Evolutionary conservation across 1,139 yeast species (phyloP), one percentile per base, ranked within the genome.

Genomic region (Yamadazyma diddensiae): DNA sequence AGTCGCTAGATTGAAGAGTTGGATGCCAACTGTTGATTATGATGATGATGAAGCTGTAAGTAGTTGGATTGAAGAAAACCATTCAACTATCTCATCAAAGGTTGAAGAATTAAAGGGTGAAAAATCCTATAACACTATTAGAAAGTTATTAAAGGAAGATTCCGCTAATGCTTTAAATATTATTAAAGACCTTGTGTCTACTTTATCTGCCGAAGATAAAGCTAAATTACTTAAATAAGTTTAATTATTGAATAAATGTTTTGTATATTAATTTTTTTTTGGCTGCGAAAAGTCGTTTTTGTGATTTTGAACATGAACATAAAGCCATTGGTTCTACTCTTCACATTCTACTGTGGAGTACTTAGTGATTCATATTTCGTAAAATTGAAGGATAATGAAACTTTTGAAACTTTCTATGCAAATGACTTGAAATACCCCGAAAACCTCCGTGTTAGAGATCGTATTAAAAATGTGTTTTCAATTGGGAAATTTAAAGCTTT

Each of bases 1-100:
- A 64, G 78, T 82, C 39, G 84, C 96, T 15, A 79, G 95, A 65
- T 67, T 92, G 52, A 83, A 82, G 73, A 81, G 95, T 38, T 85
- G 95, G 92, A 82, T 72, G 65, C 86, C 94, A 38, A 70, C 82
- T 28, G 73, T 83, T 39, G 82, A 85, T 52, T 71, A 70, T 41
- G 83, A 79, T 24, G 71, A 84, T 47, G 97, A 92, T 57, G 70
- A 70, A 52, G 84, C 75, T 21, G 94, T 88, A 41, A 87, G 94
- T 38, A 72, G 70, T 39, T 90, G 94, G 90, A 82, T 88, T 49
- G 96, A 87, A 62, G 79, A 78, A 43, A 79, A 83, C 60, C 92
- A 81, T 56, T 64, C 70, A 38, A 61, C 71, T 43, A 70, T 86
- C 45, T 82, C 81, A 40, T 65, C 71, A 32, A 72, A 71, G 47